Evolutionary conservation across 2,329 filamentous ascomycete genomes (phyloP).

Genomic region (Teratosphaeria viscida): DNA sequence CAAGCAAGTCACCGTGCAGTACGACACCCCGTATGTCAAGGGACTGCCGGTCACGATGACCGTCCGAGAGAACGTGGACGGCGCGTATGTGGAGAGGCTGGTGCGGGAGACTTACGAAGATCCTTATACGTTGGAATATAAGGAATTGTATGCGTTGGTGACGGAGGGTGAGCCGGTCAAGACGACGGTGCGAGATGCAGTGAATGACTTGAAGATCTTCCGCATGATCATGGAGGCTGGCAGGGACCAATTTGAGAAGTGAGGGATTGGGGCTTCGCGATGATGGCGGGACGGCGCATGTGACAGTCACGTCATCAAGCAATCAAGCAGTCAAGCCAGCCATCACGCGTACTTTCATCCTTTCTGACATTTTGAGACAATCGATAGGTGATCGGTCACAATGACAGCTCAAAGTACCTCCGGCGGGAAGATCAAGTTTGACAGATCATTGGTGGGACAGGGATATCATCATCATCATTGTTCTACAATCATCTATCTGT

Average conservation of each 20-base stretch:
- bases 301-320: not conserved
- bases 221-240: conserved; percentile 17
- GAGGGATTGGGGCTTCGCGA: not conserved
- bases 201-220: conserved; percentile 29
- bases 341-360: not conserved
- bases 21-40: conserved; percentile 50
- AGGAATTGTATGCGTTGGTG: conserved; percentile 30
- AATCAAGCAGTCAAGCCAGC: not conserved
- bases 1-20: conserved; percentile 46
- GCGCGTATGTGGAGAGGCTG: conserved; percentile 19
- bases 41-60: conserved; percentile 42
- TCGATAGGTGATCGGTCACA: no score
- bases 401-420: no score
- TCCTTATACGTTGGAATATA: conserved; percentile 35
- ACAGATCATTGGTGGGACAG: not conserved
- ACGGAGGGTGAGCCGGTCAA: conserved; percentile 31
- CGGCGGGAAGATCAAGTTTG: not conserved
- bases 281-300: not conserved
- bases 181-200: conserved; percentile 33
- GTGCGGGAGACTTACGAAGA: conserved; percentile 40
- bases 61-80: conserved; percentile 33
- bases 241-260: not conserved
- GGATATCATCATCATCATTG: not conserved
- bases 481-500: not conserved
- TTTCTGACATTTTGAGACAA: not conserved